Evolutionary conservation across 2,329 filamentous ascomycete genomes (phyloP).

Genomic region (Podosphaera xanthii): DNA sequence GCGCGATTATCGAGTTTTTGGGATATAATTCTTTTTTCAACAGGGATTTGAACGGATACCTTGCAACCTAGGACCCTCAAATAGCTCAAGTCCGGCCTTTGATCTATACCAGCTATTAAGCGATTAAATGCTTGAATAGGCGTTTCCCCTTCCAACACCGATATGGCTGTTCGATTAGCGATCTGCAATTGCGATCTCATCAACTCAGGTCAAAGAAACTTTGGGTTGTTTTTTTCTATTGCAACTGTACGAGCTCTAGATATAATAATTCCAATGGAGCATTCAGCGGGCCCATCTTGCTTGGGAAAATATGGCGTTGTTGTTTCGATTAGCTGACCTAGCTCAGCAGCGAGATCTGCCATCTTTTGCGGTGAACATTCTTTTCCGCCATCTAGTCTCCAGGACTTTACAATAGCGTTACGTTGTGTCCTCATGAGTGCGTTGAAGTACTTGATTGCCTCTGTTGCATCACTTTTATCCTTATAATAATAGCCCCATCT

Average conservation of each 20-base stretch:
- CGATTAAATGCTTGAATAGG: background rate
- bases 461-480: background rate
- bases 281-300: background rate
- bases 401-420: slow-evolving; percentile 1
- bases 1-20: background rate
- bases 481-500: background rate
- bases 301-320: background rate
- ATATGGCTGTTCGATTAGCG: background rate
- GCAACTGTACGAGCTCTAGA: background rate
- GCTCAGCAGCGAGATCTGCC: background rate
- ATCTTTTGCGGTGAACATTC: background rate
- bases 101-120: background rate
- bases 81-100: background rate
- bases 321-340: background rate
- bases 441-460: background rate
- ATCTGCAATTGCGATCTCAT: background rate
- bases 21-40: background rate
- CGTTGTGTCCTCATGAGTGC: background rate
- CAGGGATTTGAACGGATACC: background rate
- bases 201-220: background rate
- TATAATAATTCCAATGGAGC: background rate
- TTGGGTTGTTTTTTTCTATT: background rate
- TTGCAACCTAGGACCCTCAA: background rate
- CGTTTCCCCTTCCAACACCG: background rate
- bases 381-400: background rate